These are phyloP conservation scores for Fusarium coicis DNA, from an alignment of 2,329 filamentous ascomycete genomes.

Conservation along the genomic window DNA sequence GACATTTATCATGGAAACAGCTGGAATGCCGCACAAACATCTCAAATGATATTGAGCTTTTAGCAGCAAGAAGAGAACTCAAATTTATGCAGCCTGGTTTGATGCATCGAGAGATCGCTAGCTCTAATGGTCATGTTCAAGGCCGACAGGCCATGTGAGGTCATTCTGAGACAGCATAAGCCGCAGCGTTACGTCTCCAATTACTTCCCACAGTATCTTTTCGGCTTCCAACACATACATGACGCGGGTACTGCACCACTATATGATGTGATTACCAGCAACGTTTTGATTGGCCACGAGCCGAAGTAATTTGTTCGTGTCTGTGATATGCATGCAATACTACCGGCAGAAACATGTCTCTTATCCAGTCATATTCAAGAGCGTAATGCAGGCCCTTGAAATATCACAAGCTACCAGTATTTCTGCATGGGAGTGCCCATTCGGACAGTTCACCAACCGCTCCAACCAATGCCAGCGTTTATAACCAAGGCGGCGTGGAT, in stretches of 20 bases:
- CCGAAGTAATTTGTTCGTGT: no score
- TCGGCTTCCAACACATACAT: background rate
- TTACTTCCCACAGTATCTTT: background rate
- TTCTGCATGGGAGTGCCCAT: accelerated
- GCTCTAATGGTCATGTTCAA: background rate
- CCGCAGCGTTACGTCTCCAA: background rate
- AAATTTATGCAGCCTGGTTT: accelerated
- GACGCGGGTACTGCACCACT: background rate
- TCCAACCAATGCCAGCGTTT: background rate
- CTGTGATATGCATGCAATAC: background rate
- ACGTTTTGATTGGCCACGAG: background rate
- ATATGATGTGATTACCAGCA: background rate
- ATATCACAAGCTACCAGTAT: accelerated
- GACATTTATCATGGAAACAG: background rate
- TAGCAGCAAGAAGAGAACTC: no score
- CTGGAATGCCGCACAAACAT: accelerated
- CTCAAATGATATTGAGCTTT: no score
- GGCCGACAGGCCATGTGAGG: background rate
- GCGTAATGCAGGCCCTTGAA: accelerated
- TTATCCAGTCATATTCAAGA: background rate
- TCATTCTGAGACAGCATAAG: background rate
- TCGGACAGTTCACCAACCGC: background rate
- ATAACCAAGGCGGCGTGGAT: no score
- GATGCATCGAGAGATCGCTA: background rate
- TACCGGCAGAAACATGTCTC: no score